Percentiles rank a stretch among this genome's conserved stretches.
Evolutionary conservation across 352 stramenopile species (phyloP).

Genomic region (Phytophthora pisi): DNA sequence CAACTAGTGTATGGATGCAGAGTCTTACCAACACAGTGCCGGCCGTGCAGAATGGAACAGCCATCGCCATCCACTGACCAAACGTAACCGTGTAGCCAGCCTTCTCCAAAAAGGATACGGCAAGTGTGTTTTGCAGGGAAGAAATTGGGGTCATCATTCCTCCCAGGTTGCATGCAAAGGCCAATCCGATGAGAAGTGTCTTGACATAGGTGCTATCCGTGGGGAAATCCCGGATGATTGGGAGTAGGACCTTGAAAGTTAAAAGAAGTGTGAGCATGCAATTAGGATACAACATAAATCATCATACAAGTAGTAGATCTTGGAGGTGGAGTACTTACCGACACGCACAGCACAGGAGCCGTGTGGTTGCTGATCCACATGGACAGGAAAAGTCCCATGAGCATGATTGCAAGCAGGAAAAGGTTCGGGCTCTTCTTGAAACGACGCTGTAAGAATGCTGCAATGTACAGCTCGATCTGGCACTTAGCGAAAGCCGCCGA

Average conservation of each 20-base stretch:
- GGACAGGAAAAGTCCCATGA: conserved; percentile 92
- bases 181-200: conserved; percentile 90
- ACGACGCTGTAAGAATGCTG: conserved; percentile 84
- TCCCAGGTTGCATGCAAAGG: conserved; percentile 93
- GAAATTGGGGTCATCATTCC: conserved; percentile 95
- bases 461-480: conserved; percentile 93
- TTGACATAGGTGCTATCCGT: conserved; percentile 89
- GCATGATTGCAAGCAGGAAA: conserved; percentile 93
- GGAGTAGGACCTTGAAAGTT: conserved; percentile 59
- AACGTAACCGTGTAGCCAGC: conserved; percentile 90
- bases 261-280: conserved; percentile 1
- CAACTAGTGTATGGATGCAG: conserved; percentile 7
- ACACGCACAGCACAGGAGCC: conserved; percentile 91
- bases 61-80: conserved; percentile 90
- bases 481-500: conserved; percentile 91
- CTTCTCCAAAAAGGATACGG: conserved; percentile 88
- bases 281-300: background rate
- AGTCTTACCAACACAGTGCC: conserved; percentile 78
- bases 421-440: conserved; percentile 91
- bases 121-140: conserved; percentile 90
- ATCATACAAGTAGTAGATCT: background rate
- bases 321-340: conserved; percentile 42
- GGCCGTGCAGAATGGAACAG: conserved; percentile 88
- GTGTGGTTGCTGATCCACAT: conserved; percentile 96
- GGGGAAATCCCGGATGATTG: conserved; percentile 90